Evolutionary conservation across 1,139 yeast genomes (phyloP), one percentile per base, ranked within the genome.

Genomic region (Kodamaea suecica): DNA sequence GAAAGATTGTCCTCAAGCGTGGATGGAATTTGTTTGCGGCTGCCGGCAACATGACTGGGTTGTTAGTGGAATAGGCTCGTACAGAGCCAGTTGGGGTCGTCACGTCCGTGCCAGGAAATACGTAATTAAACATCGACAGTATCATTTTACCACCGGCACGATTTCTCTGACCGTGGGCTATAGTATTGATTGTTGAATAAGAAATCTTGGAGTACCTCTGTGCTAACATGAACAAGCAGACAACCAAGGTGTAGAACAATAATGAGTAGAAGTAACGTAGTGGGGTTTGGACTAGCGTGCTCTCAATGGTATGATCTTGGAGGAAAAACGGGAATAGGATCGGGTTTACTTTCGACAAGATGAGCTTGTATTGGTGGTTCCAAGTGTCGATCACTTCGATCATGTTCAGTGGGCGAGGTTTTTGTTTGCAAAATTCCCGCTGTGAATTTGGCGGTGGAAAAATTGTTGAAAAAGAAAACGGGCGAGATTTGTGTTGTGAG

Each of bases 1-100:
- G 73, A 34, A 76, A 63, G 10, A 78, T 63, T 3, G 74, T 61
- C 16, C 67, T 57, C 27, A 78, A 51, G 21, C 73, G 59, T 0
- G 82, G 79, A 43, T 75, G 69, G 48, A 78, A 76, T 30, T 44
- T 43, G 14, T 53, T 48, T 23, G 52, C 50, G 24, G 37, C 39
- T 13, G 47, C 40, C 14, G 52, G 42, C 6, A 45, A 33, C 19
- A 59, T 33, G 4, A 40, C 38, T 17, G 52, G 50, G 45, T 65
- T 64, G 40, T 59, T 56, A 27, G 71, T 66, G 26, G 67, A 39
- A 39, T 49, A 59, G 14, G 40, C 34, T 33, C 60, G 40, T 16
- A 27, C 30, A 12, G 26, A 31, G 38, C 34, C 32, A 35, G 29
- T n/a, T n/a, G n/a, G n/a, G 34, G 21, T 34, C 27, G 29, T 48